Evolutionary conservation across 768 basidiomycete species (phyloP).

Genomic region (Mycena pura): DNA sequence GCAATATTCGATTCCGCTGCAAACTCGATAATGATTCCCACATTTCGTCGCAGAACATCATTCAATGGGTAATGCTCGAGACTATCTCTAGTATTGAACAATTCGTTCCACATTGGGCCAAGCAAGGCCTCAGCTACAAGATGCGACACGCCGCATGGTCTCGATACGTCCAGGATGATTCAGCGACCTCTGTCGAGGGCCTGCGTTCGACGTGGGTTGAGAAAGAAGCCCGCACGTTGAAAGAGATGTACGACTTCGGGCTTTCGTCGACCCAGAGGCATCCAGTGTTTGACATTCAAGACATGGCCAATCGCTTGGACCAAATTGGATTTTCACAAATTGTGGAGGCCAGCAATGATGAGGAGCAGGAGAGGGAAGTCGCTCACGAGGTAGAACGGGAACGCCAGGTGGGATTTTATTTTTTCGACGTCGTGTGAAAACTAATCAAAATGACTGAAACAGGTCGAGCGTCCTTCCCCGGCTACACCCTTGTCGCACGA

Average conservation of each 20-base stretch:
- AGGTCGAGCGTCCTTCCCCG: no score
- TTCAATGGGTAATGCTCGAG: constrained; percentile 53
- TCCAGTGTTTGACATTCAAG: background rate
- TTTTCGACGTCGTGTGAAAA: no score
- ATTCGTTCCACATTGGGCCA: constrained; percentile 20
- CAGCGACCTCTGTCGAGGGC: background rate
- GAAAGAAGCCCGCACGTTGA: no score
- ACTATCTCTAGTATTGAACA: no score
- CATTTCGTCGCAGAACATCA: constrained; percentile 38
- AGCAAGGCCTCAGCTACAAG: constrained; percentile 16
- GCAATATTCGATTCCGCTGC: background rate
- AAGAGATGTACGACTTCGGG: no score
- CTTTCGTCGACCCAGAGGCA: no score
- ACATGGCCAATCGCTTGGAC: background rate
- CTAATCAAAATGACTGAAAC: no score
- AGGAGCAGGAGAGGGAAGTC: constrained; percentile 18
- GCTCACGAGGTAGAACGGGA: constrained; percentile 19
- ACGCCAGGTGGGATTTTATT: constrained; percentile 18
- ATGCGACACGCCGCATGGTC: constrained; percentile 4
- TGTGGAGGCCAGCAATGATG: background rate
- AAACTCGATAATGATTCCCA: background rate
- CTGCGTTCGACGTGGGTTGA: constrained; percentile 2
- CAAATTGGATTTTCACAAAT: no score
- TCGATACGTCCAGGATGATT: background rate
- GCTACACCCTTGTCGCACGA: no score